Base-by-base conservation (phyloP, 2,329 filamentous ascomycete species). In the Leptoxyphium fumago region DNA sequence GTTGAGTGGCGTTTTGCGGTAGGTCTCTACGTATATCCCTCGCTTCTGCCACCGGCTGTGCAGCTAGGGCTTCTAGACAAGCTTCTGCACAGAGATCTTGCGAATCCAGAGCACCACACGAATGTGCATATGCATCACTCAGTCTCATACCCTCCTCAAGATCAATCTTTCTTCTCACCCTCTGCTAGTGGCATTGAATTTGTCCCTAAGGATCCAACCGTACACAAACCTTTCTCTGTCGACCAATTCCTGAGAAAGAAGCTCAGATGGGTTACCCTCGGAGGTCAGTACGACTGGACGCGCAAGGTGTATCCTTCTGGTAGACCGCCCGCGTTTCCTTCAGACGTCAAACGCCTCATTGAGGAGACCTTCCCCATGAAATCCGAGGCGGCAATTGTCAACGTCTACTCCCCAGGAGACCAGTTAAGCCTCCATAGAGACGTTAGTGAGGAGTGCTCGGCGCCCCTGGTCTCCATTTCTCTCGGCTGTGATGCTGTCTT, bases 201-300 rank as follows among this genome's bases (percentile, higher is more conserved):
- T 18, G 13, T 39, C 10, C 85, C 89, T 6, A 82, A 83, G 44
- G 78, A 94, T 54, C 70, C 82, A 0, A 50, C 61, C 0, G 64
- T 87, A n/a, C 88, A 95, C 64, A 84, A 80, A 48, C 72, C 84
- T 2, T 68, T 40, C 9, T 73, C 75, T 2, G 69, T 83, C 43
- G 69, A 74, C 41, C 79, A 80, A 55, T 76, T 89, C 28, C 70
- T 96, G 38, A 75, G 80, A 45, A 82, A 80, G 49, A 88, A 84
- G 48, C 73, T 96, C 18, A 85, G 89, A 52, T 98, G 91, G 91
- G 76, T 93, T 38, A 96, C 89, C 0, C 74, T 98, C 2, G 91
- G 91, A 41, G 89, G 87, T 0, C 91, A 96, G 61, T 96, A 96
- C 62, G 84, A 96, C 66, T 96, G 89, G 91, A 93, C 87, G 0